A percentile compares a stretch with the other conserved stretches of the same genome.
These are phyloP conservation scores for Penicillium glabrum DNA, from an alignment of 2,329 filamentous ascomycete genomes.

Conservation along the genomic window DNA sequence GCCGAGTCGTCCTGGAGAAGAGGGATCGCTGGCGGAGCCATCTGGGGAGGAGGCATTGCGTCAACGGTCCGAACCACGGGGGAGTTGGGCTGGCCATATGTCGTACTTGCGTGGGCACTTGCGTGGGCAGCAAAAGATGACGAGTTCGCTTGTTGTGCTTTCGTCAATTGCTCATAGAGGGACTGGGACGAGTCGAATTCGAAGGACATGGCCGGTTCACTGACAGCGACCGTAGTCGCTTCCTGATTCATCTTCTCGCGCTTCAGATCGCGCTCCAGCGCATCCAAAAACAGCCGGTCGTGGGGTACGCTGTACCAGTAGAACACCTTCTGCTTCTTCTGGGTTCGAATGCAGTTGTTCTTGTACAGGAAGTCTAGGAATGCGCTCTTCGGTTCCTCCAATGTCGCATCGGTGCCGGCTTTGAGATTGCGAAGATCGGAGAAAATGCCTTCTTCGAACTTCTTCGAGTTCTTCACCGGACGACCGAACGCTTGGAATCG, in stretches of 20 bases:
- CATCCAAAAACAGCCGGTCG: conserved; percentile 95
- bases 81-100: conserved; percentile 71
- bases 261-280: conserved; percentile 94
- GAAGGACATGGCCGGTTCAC: conserved; percentile 95
- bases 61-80: conserved; percentile 89
- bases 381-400: conserved; percentile 97
- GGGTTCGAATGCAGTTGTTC: conserved; percentile 99
- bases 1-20: conserved; percentile 62
- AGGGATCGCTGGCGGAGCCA: conserved; percentile 66
- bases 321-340: conserved; percentile 99
- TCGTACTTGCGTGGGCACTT: conserved; percentile 59
- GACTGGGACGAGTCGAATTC: conserved; percentile 99
- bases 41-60: conserved; percentile 83
- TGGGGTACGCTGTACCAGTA: conserved; percentile 99
- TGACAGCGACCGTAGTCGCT: conserved; percentile 92
- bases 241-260: conserved; percentile 99
- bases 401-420: conserved; percentile 93
- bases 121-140: conserved; percentile 78
- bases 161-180: conserved; percentile 98
- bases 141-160: conserved; percentile 97
- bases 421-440: conserved; percentile 98
- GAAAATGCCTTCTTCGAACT: conserved; percentile 99
- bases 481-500: conserved; percentile 97
- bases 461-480: conserved; percentile 99
- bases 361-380: conserved; percentile 99